Conservation (phyloP, 306 rosid genomes). For the Cucurbita pepo region DNA sequence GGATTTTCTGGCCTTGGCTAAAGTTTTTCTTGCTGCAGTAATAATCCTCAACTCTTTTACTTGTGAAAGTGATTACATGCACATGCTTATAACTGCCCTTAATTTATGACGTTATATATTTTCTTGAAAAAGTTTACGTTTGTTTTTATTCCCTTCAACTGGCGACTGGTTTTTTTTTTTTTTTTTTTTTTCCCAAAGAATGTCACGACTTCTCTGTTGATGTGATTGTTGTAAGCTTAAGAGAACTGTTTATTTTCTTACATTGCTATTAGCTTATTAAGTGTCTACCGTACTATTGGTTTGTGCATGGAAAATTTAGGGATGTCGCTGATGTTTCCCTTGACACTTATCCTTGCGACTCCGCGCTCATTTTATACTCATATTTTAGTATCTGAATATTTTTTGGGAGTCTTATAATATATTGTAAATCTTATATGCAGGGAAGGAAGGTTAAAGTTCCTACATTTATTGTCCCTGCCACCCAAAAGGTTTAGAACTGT, state of each 20-base stretch:
- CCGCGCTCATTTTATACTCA: not conserved
- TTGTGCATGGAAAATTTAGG: not conserved
- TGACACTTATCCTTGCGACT: not conserved
- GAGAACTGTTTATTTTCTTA: not conserved
- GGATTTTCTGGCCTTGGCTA: conserved; percentile 82
- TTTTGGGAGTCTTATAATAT: not conserved
- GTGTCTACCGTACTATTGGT: not conserved
- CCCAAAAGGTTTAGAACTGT: conserved; percentile 58
- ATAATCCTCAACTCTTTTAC: conserved; percentile 14
- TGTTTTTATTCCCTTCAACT: not conserved
- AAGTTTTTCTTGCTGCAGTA: conserved; percentile 69
- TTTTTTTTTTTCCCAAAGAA: not conserved
- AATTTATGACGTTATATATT: not conserved
- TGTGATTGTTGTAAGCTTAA: not conserved
- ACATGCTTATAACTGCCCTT: not conserved
- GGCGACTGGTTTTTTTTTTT: not conserved
- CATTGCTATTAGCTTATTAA: not conserved
- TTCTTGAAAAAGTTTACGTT: not conserved
- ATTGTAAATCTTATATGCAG: conserved; percentile 24
- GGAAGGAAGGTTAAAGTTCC: conserved; percentile 90
- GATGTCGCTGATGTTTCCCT: not conserved
- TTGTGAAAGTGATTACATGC: not conserved
- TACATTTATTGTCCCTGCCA: conserved; percentile 96
- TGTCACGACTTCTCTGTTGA: not conserved
- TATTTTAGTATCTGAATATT: not conserved